Evolutionary conservation across 257 asterid genomes (phyloP), one percentile per base, ranked within the genome.

Genomic region (Gardenia jasminoides): DNA sequence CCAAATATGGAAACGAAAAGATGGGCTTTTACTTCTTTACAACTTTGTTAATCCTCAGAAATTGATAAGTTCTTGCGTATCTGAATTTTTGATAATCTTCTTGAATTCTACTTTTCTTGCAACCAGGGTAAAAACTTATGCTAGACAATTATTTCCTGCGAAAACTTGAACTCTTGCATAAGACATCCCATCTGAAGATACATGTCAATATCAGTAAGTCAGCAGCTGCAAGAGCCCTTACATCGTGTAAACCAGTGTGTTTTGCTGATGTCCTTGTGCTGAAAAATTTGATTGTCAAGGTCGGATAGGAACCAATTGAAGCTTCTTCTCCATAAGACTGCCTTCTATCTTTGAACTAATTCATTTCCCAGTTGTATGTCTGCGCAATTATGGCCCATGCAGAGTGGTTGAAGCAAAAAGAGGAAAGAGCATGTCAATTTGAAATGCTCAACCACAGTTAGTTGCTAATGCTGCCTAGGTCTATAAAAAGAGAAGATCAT

Each of bases 401-500:
- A 71, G 61, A 72, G 17, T 36, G 52, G 31, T 28, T 12, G 33
- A 50, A 6, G 26, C 30, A 59, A 75, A 75, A 58, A n/a, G n/a
- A 22, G 20, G 43, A n/a, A 22, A 75, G 28, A 36, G 64, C 47
- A 64, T 19, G 30, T 64, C 44, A 24, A 47, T 22, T 33, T 56
- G 8, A 77, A 33, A 47, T 36, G 67, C 36, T 77, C n/a, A 66
- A 67, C 71, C 19, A 58, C 46, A 39, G 46, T 8, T 48, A 80
- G 62, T 11, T 43, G 36, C 13, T 69, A 70, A n/a, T 26, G 17
- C 20, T 59, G 58, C 33, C 67, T 8, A 31, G 41, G 24, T n/a
- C 39, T 81, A 68, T 20, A 58, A 46, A 76, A 41, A 54, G 44
- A n/a, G 46, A 67, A 67, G 58, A 74, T 47, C 26, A 72, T 15